Conservation (phyloP, 2,329 filamentous ascomycete genomes). For the Celoporthe dispersa region DNA sequence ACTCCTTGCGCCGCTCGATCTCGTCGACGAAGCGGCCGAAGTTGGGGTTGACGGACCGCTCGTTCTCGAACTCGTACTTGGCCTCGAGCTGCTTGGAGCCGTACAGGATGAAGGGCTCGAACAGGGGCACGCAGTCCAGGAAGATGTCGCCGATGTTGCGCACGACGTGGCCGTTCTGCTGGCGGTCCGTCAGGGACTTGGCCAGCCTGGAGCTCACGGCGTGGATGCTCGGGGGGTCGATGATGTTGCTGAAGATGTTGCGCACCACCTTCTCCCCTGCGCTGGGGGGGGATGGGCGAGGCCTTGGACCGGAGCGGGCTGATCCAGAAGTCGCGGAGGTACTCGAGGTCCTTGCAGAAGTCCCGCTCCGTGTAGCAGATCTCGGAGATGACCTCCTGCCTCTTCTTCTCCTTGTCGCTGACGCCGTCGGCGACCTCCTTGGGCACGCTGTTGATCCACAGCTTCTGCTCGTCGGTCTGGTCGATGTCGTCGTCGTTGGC, state of each 20-base stretch:
- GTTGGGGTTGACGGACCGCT: constrained; percentile 81
- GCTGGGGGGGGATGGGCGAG: constrained; percentile 86
- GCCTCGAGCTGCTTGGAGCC: constrained; percentile 94
- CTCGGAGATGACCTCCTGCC: constrained; percentile 97
- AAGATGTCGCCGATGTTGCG: constrained; percentile 93
- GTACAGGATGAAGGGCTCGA: constrained; percentile 95
- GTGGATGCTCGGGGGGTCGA: constrained; percentile 82
- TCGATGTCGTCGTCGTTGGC: constrained; percentile 79
- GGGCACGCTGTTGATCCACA: constrained; percentile 98
- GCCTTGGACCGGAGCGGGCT: constrained; percentile 79
- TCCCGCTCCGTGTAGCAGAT: constrained; percentile 98
- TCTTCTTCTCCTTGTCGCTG: constrained; percentile 90
- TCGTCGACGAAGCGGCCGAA: constrained; percentile 95
- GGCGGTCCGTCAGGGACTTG: constrained; percentile 83
- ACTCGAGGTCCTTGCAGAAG: constrained; percentile 98
- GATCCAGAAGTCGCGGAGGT: constrained; percentile 98
- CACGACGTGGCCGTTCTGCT: constrained; percentile 89
- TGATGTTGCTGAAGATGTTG: constrained; percentile 93
- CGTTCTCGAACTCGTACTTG: constrained; percentile 97
- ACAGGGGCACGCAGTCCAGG: constrained; percentile 86
- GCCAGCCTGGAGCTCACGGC: constrained; percentile 88
- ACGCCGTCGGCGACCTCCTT: constrained; percentile 93
- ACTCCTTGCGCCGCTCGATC: constrained; percentile 94
- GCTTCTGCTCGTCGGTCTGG: constrained; percentile 87
- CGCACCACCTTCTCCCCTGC: constrained; percentile 89